These are phyloP conservation scores for Endoconidiophora polonica DNA, from an alignment of 2,329 filamentous ascomycete genomes.

Conservation along the genomic window DNA sequence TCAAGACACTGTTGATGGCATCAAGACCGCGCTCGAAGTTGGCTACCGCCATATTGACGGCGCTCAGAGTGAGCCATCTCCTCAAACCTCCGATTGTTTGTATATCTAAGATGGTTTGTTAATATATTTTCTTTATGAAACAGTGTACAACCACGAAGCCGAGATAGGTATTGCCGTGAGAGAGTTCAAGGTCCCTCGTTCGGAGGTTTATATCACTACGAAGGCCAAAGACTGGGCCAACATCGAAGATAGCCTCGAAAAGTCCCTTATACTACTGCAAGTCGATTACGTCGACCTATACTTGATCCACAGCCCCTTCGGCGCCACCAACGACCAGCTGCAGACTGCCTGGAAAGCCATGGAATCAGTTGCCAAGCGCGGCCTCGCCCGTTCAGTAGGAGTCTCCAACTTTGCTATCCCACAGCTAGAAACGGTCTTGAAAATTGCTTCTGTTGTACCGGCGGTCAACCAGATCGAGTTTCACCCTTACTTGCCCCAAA, in stretches of 20 bases:
- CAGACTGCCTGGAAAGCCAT: constrained; percentile 21
- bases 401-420: constrained; percentile 34
- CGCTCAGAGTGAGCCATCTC: constrained; percentile 2
- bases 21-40: constrained; percentile 5
- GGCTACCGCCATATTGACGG: constrained; percentile 9
- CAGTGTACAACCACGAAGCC: constrained; percentile 27
- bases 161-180: constrained; percentile 28
- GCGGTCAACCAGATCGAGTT: constrained; percentile 54
- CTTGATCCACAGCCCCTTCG: constrained; percentile 29
- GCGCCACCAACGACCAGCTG: constrained; percentile 7
- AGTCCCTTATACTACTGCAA: constrained; percentile 31
- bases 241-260: constrained; percentile 31
- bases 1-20: constrained; percentile 2
- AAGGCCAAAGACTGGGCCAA: constrained; percentile 32
- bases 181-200: constrained; percentile 23
- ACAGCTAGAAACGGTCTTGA: constrained; percentile 26
- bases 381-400: constrained; percentile 29
- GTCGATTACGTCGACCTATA: constrained; percentile 37
- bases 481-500: constrained; percentile 50
- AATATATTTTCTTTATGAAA: neutral
- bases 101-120: no score
- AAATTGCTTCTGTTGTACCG: constrained; percentile 37
- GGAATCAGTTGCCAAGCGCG: constrained; percentile 23
- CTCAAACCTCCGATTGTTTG: no score
- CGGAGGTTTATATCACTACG: constrained; percentile 34